Evolutionary conservation across 345 rosid genomes (phyloP).

Genomic region (Citrus trifoliata): DNA sequence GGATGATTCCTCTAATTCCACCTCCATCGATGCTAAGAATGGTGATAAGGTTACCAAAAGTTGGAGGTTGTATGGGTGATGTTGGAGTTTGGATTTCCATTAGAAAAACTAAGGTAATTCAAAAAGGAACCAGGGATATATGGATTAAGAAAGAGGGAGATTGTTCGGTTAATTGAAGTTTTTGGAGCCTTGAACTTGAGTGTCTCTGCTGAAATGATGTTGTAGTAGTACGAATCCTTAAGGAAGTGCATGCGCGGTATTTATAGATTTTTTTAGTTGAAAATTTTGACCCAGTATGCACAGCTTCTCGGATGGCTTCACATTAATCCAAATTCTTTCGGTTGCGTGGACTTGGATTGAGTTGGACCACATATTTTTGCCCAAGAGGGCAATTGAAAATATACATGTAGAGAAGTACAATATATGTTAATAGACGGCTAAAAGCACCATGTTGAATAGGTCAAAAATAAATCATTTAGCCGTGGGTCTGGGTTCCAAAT

Average conservation of each 20-base stretch:
- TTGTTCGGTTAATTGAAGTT: not conserved
- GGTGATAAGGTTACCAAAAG: slow-evolving; percentile 48
- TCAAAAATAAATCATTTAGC: no score
- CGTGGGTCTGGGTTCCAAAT: no score
- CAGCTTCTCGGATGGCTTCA: no score
- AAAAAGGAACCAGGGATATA: not conserved
- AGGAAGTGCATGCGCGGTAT: not conserved
- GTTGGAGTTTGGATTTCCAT: slow-evolving; percentile 40
- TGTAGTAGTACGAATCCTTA: not conserved
- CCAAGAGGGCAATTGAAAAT: no score
- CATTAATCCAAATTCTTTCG: no score
- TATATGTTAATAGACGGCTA: no score
- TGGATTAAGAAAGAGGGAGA: not conserved
- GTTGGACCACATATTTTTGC: no score
- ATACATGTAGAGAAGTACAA: no score
- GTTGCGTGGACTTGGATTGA: no score
- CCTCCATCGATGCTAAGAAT: slow-evolving; percentile 83
- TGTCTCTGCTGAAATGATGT: not conserved
- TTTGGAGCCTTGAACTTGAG: not conserved
- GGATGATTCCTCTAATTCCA: slow-evolving; percentile 74
- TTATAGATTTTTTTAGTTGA: not conserved
- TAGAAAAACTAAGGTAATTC: not conserved
- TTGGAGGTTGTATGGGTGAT: slow-evolving; percentile 57
- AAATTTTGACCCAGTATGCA: no score
- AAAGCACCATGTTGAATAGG: no score